A percentile compares a stretch with the other conserved stretches of the same genome.
These are phyloP conservation scores for Globisporangium sylvaticum DNA, from an alignment of 352 stramenopile species.

Conservation along the genomic window DNA sequence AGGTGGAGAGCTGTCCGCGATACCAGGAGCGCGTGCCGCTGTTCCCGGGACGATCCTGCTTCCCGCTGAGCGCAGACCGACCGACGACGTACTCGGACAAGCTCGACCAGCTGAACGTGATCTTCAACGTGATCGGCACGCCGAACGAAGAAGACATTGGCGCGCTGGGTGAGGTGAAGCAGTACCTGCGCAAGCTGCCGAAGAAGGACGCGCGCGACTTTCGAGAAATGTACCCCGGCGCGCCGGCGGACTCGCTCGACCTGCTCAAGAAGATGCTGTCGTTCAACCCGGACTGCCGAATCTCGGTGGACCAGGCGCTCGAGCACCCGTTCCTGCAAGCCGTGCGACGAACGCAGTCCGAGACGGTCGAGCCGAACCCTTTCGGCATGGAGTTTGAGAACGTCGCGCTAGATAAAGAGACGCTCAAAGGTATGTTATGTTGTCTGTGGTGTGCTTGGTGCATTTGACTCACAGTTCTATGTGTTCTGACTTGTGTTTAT, in stretches of 20 bases:
- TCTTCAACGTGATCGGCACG: conserved; percentile 95
- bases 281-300: conserved; percentile 78
- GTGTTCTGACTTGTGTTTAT: neutral
- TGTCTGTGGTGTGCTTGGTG: neutral
- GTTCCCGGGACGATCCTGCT: conserved; percentile 83
- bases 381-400: conserved; percentile 90
- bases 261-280: conserved; percentile 84
- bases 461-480: neutral
- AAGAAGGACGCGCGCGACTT: conserved; percentile 80
- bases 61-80: conserved; percentile 77
- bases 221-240: conserved; percentile 81
- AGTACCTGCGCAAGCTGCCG: conserved; percentile 82
- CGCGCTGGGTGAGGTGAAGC: conserved; percentile 75
- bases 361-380: conserved; percentile 69
- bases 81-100: conserved; percentile 86
- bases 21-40: conserved; percentile 84
- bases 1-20: conserved; percentile 80
- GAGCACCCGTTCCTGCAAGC: conserved; percentile 81
- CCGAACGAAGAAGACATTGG: conserved; percentile 88
- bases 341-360: conserved; percentile 66
- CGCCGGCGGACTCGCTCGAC: conserved; percentile 73
- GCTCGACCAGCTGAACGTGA: conserved; percentile 92
- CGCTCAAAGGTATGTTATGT: conserved; percentile 75
- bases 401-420: conserved; percentile 76
- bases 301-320: conserved; percentile 83